Base-by-base conservation (phyloP, 139 green algal genomes). In the Chlorella sp. region DNA sequence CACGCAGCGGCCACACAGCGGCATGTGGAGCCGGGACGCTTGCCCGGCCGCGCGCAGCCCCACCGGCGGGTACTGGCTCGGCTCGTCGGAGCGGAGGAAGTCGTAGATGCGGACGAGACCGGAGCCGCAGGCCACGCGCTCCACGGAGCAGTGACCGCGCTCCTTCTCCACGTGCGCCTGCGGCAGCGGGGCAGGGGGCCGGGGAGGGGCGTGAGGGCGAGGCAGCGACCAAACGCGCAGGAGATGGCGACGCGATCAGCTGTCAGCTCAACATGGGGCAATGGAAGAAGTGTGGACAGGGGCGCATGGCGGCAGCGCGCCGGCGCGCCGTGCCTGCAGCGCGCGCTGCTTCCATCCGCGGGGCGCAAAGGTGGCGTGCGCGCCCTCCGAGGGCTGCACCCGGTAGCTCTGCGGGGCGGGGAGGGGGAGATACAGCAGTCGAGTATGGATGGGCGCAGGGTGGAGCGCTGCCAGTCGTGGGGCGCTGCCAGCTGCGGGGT, bases 101-200 rank as follows among this genome's bases (percentile, higher is more conserved):
- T 93, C 77, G 83, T 98, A 97, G 76, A 98, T 98, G 23, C 94
- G 88, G 50, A 92, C 87, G 51, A 98, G 79, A 0, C 94, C 94
- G 38, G 72, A 82, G 23, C 94, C 94, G 73, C 94, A 98, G 1
- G 87, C 91, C 35, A 97, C 81, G 21, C 48, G 62, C 63, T 86
- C 81, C 41, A 86, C 81, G 0, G 96, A 93, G 65, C 91, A 97
- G 84, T 94, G 88, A 1, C 90, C 93, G 35, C 87, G 70, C 58
- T 89, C 75, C 42, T 77, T 45, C 51, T 92, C 88, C 12, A 91
- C 89, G 63, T 82, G 94, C 5, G 75, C 79, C n/a, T n/a, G n/a
- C n/a, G n/a, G n/a, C n/a, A n/a, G n/a, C n/a, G n/a, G n/a, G n/a
- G n/a, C n/a, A n/a, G n/a, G n/a, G n/a, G n/a, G n/a, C n/a, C n/a